Base-by-base conservation (phyloP, 1,284 basidiomycete species). In the Naganishia cerealis region DNA sequence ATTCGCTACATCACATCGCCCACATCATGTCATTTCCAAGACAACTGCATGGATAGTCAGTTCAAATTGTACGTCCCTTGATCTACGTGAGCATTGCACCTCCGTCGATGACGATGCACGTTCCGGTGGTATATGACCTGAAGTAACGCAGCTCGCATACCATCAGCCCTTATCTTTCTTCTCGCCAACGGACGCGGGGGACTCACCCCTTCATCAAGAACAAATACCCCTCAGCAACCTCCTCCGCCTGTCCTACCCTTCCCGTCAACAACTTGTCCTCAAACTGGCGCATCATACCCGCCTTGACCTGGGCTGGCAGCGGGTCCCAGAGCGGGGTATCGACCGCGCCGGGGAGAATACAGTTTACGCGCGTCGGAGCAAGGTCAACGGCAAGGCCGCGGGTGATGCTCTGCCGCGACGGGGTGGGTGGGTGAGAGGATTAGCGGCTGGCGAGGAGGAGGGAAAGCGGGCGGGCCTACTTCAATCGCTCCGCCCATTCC, bases 41-140 rank as follows among this genome's bases (percentile, higher is more conserved):
- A 33, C 29, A 33, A 6, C 29, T 33, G 29, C 29, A 33, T 33
- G 29, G n/a, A n/a, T n/a, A n/a, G n/a, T n/a, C n/a, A n/a, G n/a
- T n/a, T n/a, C n/a, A n/a, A n/a, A n/a, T n/a, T n/a, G n/a, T n/a
- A n/a, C n/a, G n/a, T n/a, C 29, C 29, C 29, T 33, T 6, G 29
- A 33, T 33, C 16, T 26, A 57, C 6, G 65, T 57, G 24, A 58
- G 36, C 43, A 67, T 42, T 6, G 46, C 39, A 16, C 53, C 63
- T 6, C 56, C 57, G 13, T 57, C 65, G 18, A 57, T 48, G 46
- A 57, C 56, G 48, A 53, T 58, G 21, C 65, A 66, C 3, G 54
- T 66, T n/a, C 56, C 65, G 12, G 57, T 67, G 21, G 65, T 58
- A 9, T 67, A 57, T 38, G 75, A 75, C 26, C 55, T 57, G 16